Base-by-base conservation (phyloP, 345 rosid genomes). In the Luvunga scandens region DNA sequence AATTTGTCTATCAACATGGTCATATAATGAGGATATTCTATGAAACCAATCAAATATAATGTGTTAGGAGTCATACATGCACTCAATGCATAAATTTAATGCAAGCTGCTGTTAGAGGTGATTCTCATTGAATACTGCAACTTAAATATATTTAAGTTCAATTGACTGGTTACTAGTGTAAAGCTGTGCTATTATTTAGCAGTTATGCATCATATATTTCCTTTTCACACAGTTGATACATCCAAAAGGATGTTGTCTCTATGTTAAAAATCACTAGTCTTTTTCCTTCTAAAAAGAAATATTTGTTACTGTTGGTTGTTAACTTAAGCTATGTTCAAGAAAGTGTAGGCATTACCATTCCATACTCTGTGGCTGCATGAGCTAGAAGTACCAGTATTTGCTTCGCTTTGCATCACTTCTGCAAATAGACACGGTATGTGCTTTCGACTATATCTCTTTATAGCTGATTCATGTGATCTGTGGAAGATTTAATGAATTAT, bases 311-410 rank as follows among this genome's bases (percentile, higher is more conserved):
- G 16, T 55, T 53, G 22, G 34, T 62, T 72, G 42, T 48, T 72
- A 48, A 70, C 27, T 63, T 68, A 55, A 36, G 53, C 10, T 60
- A 7, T 56, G 55, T 59, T 71, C 22, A 69, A 70, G 30, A 77
- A 76, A 68, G 12, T 88, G 82, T 87, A 95, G 99, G 94, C 81
- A 79, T 77, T 33, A n/a, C 90, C 91, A 36, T 92, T 96, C 81
- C 79, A 77, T 88, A 83, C 87, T 66, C 72, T 88, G 82, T 96
- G 99, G 98, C 66, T 81, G 66, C 80, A 68, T 77, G 98, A 94
- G 81, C 85, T 96, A 53, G 90, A 83, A 79, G 92, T 84, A 31
- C 98, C 99, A n/a, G 81, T 89, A 28, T 96, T 96, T 83, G 98
- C 94, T 75, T 94, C 99, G 28, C 81, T 91, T 64, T 79, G 90